Evolutionary conservation across 495 filamentous ascomycete species (phyloP), one percentile per base, ranked within the genome.

Genomic region (Hypoxylon trugodes): DNA sequence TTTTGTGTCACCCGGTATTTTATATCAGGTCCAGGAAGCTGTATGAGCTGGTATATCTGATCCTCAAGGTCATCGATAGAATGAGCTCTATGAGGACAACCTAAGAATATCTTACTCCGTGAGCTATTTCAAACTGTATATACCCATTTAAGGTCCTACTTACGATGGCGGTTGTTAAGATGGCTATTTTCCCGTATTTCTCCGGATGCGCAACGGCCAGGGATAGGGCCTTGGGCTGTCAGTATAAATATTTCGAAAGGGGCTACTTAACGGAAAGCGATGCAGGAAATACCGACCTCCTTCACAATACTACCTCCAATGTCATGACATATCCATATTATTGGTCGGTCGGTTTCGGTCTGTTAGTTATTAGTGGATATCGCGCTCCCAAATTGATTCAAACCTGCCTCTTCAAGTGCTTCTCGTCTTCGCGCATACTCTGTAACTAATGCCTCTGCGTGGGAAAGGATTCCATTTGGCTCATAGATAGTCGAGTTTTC

Each of bases 221-320:
- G 2, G 36, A 37, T 10, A 62, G 59, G 22, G 49, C 54, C 64
- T 67, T 35, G 12, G 1, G 38, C 2, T 10, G 25, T 21, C 41
- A 37, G 18, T 28, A 21, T 24, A n/a, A 43, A 9, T n/a, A 10
- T n/a, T n/a, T n/a, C n/a, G n/a, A n/a, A n/a, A n/a, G n/a, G n/a
- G n/a, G n/a, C n/a, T n/a, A n/a, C n/a, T n/a, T n/a, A n/a, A n/a
- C n/a, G n/a, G n/a, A 13, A 6, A 15, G 12, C 5, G 16, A 43
- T 24, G 13, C 10, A 22, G 4, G 13, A n/a, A 10, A n/a, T 6
- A 13, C 10, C 8, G 9, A 67, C 66, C 25, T 61, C 38, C 32
- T 69, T 69, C 9, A 69, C 56, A 19, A 69, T 69, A 6, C 26
- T 60, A 9, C 66, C 66, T 52, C 66, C 66, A 16, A 69, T 41